Conservation (phyloP, 192 early-diverging fungal genomes). For the Coemansia reversa region DNA sequence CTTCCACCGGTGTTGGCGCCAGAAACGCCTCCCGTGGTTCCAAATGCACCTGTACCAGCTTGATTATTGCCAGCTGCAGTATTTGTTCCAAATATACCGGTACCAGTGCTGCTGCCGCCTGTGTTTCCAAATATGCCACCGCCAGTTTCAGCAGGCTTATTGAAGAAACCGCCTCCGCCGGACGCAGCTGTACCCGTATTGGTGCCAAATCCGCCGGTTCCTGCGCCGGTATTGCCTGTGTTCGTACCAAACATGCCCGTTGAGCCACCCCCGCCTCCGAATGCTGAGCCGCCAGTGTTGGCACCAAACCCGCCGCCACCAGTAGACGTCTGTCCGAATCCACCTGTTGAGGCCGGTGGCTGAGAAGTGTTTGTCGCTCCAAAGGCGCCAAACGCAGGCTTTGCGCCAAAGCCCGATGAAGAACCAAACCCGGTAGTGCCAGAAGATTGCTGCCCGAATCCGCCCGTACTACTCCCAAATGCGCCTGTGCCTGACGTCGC, state of each 20-base stretch:
- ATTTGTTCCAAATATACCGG: constrained; percentile 2
- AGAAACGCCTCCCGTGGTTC: not conserved
- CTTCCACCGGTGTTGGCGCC: constrained; percentile 41
- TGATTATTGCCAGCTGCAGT: constrained; percentile 15
- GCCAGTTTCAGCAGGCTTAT: constrained; percentile 2
- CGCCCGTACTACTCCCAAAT: constrained; percentile 41
- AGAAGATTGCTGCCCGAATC: constrained; percentile 24
- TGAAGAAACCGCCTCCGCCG: constrained; percentile 7
- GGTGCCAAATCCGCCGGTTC: constrained; percentile 10
- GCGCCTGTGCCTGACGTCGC: constrained; percentile 10
- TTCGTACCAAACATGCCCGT: constrained; percentile 16
- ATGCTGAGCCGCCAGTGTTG: constrained; percentile 17
- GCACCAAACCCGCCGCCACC: constrained; percentile 35
- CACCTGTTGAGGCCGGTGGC: constrained; percentile 12
- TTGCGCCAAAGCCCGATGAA: constrained; percentile 33
- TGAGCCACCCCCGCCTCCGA: constrained; percentile 14
- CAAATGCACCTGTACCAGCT: constrained; percentile 21
- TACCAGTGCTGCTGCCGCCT: constrained; percentile 4
- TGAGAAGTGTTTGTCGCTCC: constrained; percentile 15
- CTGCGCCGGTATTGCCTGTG: not conserved
- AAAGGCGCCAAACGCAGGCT: constrained; percentile 23
- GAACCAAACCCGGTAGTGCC: constrained; percentile 30
- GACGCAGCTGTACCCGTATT: not conserved
- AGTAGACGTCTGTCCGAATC: constrained; percentile 22
- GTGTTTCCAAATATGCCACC: constrained; percentile 26